phyloP scores from a whole-genome alignment of 2,329 filamentous ascomycete species.

The Aspergillus candidus region DNA sequence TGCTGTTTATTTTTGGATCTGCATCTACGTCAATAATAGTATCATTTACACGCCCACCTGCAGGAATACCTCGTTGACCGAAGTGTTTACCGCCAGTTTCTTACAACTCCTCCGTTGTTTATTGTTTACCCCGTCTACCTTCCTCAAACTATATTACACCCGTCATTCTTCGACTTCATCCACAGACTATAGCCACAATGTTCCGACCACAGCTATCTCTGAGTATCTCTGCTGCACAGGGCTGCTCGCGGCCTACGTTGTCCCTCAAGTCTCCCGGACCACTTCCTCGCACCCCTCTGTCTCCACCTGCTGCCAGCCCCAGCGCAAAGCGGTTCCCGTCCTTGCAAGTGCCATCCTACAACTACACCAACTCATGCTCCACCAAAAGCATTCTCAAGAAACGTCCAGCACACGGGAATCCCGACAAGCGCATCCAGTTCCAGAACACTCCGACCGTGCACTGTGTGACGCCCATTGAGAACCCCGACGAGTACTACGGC shows the following conservation, averaged over 20 bases:
- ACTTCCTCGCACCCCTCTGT: slow-evolving; percentile 39
- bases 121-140: slow-evolving; percentile 2
- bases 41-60: slow-evolving; percentile 16
- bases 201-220: slow-evolving; percentile 45
- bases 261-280: slow-evolving; percentile 40
- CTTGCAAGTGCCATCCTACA: slow-evolving; percentile 35
- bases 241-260: slow-evolving; percentile 30
- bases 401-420: slow-evolving; percentile 16
- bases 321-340: slow-evolving; percentile 39
- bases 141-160: slow-evolving; percentile 4
- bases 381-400: slow-evolving; percentile 47
- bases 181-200: slow-evolving; percentile 17
- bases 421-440: slow-evolving; percentile 40
- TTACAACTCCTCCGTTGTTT: slow-evolving; percentile 8
- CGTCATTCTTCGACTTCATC: slow-evolving; percentile 1
- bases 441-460: slow-evolving; percentile 40
- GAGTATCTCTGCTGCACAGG: slow-evolving; percentile 38
- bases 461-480: slow-evolving; percentile 45
- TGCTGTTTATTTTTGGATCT: slow-evolving; percentile 16
- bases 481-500: slow-evolving; percentile 45
- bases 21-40: slow-evolving; percentile 21
- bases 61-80: slow-evolving; percentile 32
- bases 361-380: slow-evolving; percentile 40
- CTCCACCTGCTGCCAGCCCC: slow-evolving; percentile 38
- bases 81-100: slow-evolving; percentile 16